Evolutionary conservation across 768 basidiomycete genomes (phyloP).

Genomic region (Phallus indusiatus): DNA sequence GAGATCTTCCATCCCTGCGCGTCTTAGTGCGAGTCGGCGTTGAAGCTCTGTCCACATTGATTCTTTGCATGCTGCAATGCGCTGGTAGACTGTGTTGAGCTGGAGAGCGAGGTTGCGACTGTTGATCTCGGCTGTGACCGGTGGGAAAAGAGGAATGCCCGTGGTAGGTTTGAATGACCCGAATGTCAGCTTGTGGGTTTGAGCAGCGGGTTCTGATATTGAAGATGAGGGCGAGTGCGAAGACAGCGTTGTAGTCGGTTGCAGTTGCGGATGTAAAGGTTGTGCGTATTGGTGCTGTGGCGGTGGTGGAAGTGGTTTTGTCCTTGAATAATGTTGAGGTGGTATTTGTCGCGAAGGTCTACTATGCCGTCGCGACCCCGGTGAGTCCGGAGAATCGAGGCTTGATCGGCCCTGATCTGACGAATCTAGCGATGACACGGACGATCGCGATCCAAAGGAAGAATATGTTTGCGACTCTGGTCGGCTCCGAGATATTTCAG

Average conservation of each 20-base stretch:
- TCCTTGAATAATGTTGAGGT: background rate
- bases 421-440: background rate
- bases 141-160: background rate
- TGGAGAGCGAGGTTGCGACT: constrained; percentile 65
- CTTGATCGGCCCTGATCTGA: background rate
- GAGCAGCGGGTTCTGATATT: background rate
- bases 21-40: constrained; percentile 45
- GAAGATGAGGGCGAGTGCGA: background rate
- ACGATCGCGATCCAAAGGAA: background rate
- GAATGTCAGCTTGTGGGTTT: background rate
- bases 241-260: background rate
- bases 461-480: background rate
- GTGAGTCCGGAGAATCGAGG: background rate
- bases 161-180: background rate
- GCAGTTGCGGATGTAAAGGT: background rate
- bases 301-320: background rate
- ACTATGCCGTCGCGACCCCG: background rate
- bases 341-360: background rate
- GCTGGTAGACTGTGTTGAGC: constrained; percentile 52
- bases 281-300: background rate
- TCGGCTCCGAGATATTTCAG: background rate
- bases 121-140: constrained; percentile 24
- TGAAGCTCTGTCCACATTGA: constrained; percentile 72
- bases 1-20: constrained; percentile 28
- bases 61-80: constrained; percentile 57